phyloP scores from a whole-genome alignment of 2,329 filamentous ascomycete genomes.

The Neopestalotiopsis clavispora region DNA sequence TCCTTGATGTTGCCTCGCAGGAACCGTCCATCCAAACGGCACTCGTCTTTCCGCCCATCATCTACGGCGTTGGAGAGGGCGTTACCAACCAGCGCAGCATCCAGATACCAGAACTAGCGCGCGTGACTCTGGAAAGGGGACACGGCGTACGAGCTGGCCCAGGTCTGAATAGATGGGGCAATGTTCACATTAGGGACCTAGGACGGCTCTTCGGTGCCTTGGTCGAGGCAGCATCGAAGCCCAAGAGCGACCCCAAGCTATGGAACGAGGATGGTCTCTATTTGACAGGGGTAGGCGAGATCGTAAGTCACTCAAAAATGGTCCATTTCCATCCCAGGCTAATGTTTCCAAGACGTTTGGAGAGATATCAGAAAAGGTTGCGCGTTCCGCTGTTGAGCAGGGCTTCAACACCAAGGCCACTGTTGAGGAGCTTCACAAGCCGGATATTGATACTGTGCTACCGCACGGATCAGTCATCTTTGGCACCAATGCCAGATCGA shows the following conservation, averaged over 20 bases:
- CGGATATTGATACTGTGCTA: constrained; percentile 47
- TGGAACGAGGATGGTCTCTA: constrained; percentile 32
- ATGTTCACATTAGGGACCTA: constrained; percentile 35
- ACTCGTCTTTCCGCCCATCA: constrained; percentile 40
- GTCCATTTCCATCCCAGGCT: background rate
- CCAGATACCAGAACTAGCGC: constrained; percentile 43
- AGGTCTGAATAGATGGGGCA: constrained; percentile 40
- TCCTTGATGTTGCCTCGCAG: constrained; percentile 31
- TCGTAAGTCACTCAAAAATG: background rate
- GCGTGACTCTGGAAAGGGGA: constrained; percentile 37
- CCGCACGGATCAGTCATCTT: constrained; percentile 53
- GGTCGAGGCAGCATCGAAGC: constrained; percentile 33
- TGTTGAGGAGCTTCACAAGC: constrained; percentile 36
- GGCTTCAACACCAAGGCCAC: constrained; percentile 29
- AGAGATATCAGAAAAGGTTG: constrained; percentile 29
- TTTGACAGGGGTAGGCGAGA: constrained; percentile 1
- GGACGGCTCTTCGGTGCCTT: constrained; percentile 35
- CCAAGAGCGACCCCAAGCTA: constrained; percentile 24
- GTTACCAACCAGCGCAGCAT: constrained; percentile 45
- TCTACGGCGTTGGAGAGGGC: constrained; percentile 45
- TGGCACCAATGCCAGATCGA: constrained; percentile 61
- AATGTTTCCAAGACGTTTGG: background rate
- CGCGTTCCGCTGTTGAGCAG: constrained; percentile 30
- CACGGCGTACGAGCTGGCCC: constrained; percentile 38
- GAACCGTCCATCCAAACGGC: constrained; percentile 36